Base-by-base conservation (phyloP, 805 yeast species). In the Myxozyma geophila region DNA sequence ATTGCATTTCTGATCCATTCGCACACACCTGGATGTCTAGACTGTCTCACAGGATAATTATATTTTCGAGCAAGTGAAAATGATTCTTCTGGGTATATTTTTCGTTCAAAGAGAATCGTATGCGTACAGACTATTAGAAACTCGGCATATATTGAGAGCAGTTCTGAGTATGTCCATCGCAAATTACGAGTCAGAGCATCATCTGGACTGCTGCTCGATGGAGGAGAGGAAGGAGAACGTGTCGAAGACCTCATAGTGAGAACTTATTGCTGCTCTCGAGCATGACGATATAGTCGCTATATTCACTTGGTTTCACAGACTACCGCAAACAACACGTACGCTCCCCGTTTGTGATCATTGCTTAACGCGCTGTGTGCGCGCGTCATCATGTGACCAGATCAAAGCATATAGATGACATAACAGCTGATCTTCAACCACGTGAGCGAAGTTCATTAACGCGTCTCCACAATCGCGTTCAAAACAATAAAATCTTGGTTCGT, bases 51-150 rank as follows among this genome's bases (percentile, higher is more conserved):
- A 0, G 81, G 74, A n/a, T 77, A 62, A 52, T 80, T 81, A 67
- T 82, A 82, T 37, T 80, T 76, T 28, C 79, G 77, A 2, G 76
- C 75, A 12, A 72, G 71, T 23, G 75, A 77, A 70, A 83, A 89
- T 0, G 87, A 78, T 55, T 77, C 80, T 0, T 62, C 70, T 0
- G 87, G 87, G 68, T 88, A 88, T 0, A 88, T 74, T 1, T 74
- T 71, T 53, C 85, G 79, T 55, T 81, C 75, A 71, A 82, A 86
- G 54, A 87, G 73, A 0, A 87, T 77, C 48, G 84, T 84, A 63
- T 87, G 87, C 9, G 83, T 70, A 76, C 82, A 79, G 0, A 81
- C 83, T 2, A 77, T 74, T 12, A 87, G 63, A 57, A 85, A 81
- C 21, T 62, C 67, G 13, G 69, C 55, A 48, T 63, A 66, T 13